Conservation (phyloP, 2,329 filamentous ascomycete species). For the Dothistroma pini region DNA sequence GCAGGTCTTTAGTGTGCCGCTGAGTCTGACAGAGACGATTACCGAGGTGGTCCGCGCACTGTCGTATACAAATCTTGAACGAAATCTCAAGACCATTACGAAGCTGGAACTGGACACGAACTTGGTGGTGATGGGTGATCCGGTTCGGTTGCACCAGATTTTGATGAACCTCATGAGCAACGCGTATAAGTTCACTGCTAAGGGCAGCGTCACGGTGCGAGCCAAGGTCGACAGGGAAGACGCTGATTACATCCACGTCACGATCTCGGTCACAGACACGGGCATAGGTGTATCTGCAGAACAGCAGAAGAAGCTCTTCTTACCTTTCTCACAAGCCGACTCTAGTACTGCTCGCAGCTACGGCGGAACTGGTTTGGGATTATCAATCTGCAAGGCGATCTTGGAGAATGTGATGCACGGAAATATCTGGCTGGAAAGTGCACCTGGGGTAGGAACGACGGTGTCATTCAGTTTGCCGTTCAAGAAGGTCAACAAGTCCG, state of each 20-base stretch:
- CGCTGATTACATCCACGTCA: constrained; percentile 66
- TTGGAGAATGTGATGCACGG: constrained; percentile 91
- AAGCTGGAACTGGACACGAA: constrained; percentile 53
- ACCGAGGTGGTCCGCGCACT: constrained; percentile 61
- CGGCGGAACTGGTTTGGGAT: constrained; percentile 82
- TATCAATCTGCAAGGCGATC: constrained; percentile 92
- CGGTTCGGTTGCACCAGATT: constrained; percentile 50
- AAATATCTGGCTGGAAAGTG: constrained; percentile 75
- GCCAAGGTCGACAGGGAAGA: constrained; percentile 70
- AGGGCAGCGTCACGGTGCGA: constrained; percentile 79
- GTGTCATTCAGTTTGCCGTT: constrained; percentile 82
- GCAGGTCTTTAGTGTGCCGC: constrained; percentile 57
- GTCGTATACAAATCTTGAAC: constrained; percentile 60
- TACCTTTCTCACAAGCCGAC: constrained; percentile 90
- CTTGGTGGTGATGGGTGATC: constrained; percentile 51
- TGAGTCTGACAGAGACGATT: constrained; percentile 56
- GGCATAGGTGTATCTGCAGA: constrained; percentile 86
- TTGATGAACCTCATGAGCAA: constrained; percentile 83
- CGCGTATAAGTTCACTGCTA: constrained; percentile 89
- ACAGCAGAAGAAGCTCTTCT: constrained; percentile 79
- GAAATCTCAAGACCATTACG: constrained; percentile 57
- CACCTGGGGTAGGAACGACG: constrained; percentile 65
- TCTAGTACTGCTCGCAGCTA: constrained; percentile 87
- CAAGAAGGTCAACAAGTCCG: constrained; percentile 67
- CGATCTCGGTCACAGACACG: constrained; percentile 83